Evolutionary conservation across 345 rosid species (phyloP).

Genomic region (Moricandia arvensis): DNA sequence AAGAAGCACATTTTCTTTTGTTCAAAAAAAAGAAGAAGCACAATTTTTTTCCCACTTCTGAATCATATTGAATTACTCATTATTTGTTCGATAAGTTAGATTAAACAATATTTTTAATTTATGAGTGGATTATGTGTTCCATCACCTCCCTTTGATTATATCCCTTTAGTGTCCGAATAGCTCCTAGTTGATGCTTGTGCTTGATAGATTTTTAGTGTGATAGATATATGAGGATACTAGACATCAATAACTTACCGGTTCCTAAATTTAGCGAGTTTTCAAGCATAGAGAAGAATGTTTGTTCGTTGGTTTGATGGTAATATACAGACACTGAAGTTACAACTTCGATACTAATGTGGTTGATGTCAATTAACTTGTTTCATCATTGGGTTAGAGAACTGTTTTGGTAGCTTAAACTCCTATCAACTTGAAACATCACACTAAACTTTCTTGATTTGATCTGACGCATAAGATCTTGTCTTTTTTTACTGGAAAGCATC

Average conservation of each 20-base stretch:
- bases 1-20: too few species aligned
- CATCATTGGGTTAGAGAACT: neutral
- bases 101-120: too few species aligned
- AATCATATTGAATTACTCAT: too few species aligned
- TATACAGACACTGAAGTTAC: too few species aligned
- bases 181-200: neutral
- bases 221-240: neutral
- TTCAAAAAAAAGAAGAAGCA: too few species aligned
- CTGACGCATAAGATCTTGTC: neutral
- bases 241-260: neutral
- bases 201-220: neutral
- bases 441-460: neutral
- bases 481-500: neutral
- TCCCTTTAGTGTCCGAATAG: too few species aligned
- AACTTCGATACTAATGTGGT: neutral
- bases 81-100: too few species aligned
- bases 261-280: neutral
- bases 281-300: too few species aligned
- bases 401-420: neutral
- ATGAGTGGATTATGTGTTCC: too few species aligned
- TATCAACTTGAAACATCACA: neutral
- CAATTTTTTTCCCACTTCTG: too few species aligned
- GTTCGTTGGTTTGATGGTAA: too few species aligned
- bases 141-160: too few species aligned
- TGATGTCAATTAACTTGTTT: neutral